Percentiles rank a stretch among this genome's conserved stretches.
Conservation (phyloP, 768 basidiomycete genomes). For the Infundibulicybe gibba region DNA sequence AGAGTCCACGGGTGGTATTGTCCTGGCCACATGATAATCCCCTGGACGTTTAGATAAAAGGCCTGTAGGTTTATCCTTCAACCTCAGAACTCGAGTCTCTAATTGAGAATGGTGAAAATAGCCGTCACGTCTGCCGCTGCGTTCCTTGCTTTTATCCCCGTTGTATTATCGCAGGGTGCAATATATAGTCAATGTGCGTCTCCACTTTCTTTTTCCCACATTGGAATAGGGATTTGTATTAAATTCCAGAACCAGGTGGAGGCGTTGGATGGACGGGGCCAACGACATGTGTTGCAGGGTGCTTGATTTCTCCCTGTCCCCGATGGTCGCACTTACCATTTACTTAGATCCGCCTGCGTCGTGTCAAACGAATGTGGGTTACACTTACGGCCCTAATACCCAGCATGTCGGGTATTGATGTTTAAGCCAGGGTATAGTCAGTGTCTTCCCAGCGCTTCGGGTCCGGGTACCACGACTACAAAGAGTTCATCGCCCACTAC, state of each 20-base stretch:
- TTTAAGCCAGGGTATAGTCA: constrained; percentile 35
- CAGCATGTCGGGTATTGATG: background rate
- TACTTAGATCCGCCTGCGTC: constrained; percentile 16
- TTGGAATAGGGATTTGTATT: background rate
- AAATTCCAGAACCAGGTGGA: constrained; percentile 6
- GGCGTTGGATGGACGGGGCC: constrained; percentile 35
- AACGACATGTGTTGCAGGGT: constrained; percentile 39
- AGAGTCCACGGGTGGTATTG: too few species aligned
- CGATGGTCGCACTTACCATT: background rate
- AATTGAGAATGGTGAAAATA: background rate
- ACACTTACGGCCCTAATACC: background rate
- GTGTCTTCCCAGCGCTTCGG: constrained; percentile 26
- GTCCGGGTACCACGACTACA: background rate
- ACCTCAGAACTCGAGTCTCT: background rate
- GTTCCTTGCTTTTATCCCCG: constrained; percentile 6
- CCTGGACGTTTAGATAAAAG: too few species aligned
- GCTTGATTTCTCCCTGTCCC: constrained; percentile 1
- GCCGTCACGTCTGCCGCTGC: constrained; percentile 1
- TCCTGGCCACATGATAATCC: too few species aligned
- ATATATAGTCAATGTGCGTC: constrained; percentile 14
- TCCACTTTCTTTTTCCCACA: background rate
- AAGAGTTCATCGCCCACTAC: constrained; percentile 12
- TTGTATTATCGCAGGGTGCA: constrained; percentile 10
- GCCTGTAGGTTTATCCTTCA: background rate
- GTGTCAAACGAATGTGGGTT: constrained; percentile 23